Conservation (phyloP, 495 filamentous ascomycete genomes). For the Podospora australis region DNA sequence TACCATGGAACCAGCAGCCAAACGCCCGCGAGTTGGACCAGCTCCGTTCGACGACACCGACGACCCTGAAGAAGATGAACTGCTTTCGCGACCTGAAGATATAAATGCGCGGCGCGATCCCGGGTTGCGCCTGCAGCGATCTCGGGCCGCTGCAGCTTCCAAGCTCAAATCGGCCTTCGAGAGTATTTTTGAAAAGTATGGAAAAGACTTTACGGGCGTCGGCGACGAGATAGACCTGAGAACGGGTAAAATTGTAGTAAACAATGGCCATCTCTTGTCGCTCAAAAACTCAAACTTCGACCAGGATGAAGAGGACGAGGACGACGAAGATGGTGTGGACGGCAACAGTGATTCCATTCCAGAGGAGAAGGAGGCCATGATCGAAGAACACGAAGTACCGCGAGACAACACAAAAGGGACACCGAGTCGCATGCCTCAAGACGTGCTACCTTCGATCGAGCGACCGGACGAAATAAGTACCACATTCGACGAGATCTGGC, state of each 20-base stretch:
- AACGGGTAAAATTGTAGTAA: conserved; percentile 71
- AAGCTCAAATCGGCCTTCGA: conserved; percentile 78
- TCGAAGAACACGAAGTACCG: too few species aligned
- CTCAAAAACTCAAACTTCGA: conserved; percentile 30
- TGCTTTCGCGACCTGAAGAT: conserved; percentile 34
- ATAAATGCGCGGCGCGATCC: conserved; percentile 40
- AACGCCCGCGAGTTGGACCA: conserved; percentile 47
- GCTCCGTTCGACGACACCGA: conserved; percentile 28
- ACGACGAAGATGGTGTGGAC: conserved; percentile 18
- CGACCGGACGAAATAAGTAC: too few species aligned
- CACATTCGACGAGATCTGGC: too few species aligned
- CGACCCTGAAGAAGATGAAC: conserved; percentile 38
- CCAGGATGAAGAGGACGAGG: conserved; percentile 43
- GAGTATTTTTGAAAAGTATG: conserved; percentile 82
- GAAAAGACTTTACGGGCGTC: conserved; percentile 68
- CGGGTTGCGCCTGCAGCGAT: conserved; percentile 49
- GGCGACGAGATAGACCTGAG: conserved; percentile 40
- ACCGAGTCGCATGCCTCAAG: too few species aligned
- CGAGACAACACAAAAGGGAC: too few species aligned
- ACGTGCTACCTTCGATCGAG: too few species aligned
- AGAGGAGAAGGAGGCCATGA: too few species aligned
- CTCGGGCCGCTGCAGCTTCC: conserved; percentile 53
- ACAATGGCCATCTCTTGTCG: conserved; percentile 74
- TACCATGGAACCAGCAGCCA: conserved; percentile 52
- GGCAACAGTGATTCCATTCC: conserved; percentile 6